These are phyloP conservation scores for Populus alba DNA, from an alignment of 345 rosid genomes.

Conservation along the genomic window DNA sequence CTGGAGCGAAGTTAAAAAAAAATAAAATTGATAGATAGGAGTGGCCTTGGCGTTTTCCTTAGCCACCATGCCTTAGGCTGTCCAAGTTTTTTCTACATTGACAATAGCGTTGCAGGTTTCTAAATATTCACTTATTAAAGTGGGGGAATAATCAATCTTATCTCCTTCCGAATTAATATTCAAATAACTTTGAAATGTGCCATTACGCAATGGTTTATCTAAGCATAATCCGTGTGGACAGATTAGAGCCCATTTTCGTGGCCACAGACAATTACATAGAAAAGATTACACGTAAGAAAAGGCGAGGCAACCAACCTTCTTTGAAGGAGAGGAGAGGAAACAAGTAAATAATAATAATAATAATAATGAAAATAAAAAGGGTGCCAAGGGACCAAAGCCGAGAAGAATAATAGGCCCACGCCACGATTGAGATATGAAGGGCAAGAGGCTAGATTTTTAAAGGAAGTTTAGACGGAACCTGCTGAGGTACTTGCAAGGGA, in stretches of 20 bases:
- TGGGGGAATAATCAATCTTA: conserved; percentile 29
- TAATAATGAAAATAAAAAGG: background rate
- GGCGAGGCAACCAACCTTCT: conserved; percentile 13
- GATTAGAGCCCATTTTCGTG: background rate
- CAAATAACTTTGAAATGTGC: conserved; percentile 2
- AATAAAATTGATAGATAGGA: background rate
- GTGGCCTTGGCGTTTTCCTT: conserved; percentile 7
- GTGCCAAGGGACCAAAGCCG: background rate
- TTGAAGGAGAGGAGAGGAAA: conserved; percentile 11
- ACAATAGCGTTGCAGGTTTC: conserved; percentile 17
- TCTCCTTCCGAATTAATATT: conserved; percentile 14
- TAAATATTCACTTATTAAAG: conserved; percentile 22
- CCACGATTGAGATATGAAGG: conserved; percentile 34
- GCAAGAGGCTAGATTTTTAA: background rate
- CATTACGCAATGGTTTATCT: conserved; percentile 14
- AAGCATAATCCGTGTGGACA: conserved; percentile 6
- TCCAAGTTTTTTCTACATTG: background rate
- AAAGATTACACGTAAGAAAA: background rate
- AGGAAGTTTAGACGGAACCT: conserved; percentile 4
- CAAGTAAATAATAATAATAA: background rate
- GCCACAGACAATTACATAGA: background rate
- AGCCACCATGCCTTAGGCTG: background rate
- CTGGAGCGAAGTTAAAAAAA: too few species aligned
- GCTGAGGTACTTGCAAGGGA: background rate
- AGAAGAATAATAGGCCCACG: conserved; percentile 4